Base-by-base conservation (phyloP, 1,284 basidiomycete species). In the Cryptococcus maquisensis region DNA sequence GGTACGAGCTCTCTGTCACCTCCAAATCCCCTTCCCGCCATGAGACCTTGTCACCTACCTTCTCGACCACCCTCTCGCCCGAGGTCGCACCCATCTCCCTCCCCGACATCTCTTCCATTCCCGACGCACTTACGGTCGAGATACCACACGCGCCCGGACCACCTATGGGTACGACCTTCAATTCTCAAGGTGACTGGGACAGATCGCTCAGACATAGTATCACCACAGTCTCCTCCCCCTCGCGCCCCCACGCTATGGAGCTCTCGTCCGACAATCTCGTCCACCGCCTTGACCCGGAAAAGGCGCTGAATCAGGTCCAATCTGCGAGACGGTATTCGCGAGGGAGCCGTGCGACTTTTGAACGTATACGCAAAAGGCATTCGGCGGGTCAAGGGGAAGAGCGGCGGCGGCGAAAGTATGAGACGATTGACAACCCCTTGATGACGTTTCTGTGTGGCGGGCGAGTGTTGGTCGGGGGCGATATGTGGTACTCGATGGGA, bases 391-490 rank as follows among this genome's bases (percentile, higher is more conserved):
- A 6, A 41, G 9, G 15, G 13, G 24, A 45, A 24, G 35, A 49
- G 15, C 48, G 18, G 26, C 42, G 51, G 20, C 32, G 44, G 16
- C 26, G 61, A 37, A 52, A 55, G 26, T 66, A 65, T 50, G 46
- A 60, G 37, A 37, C 47, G 12, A 57, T 64, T 24, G 61, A 61
- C 10, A 68, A 69, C 50, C 61, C 62, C 10, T 52, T 65, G 40
- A 67, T 64, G 18, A 79, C 78, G n/a, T 94, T 88, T 74, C 86
- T 86, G 67, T 78, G 86, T 49, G 65, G 79, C 1, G 93, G 92
- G 0, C 80, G 79, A 51, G 55, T 90, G 13, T 75, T 95, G 61
- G 87, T 86, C 0, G 90, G 90, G n/a, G 89, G 89, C 4, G 92
- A 95, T 74, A 82, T 83, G 21, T 84, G 86, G 0, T 84, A 82